These are phyloP conservation scores for Phytophthora hybrid DNA, from an alignment of 352 stramenopile genomes.

Conservation along the genomic window DNA sequence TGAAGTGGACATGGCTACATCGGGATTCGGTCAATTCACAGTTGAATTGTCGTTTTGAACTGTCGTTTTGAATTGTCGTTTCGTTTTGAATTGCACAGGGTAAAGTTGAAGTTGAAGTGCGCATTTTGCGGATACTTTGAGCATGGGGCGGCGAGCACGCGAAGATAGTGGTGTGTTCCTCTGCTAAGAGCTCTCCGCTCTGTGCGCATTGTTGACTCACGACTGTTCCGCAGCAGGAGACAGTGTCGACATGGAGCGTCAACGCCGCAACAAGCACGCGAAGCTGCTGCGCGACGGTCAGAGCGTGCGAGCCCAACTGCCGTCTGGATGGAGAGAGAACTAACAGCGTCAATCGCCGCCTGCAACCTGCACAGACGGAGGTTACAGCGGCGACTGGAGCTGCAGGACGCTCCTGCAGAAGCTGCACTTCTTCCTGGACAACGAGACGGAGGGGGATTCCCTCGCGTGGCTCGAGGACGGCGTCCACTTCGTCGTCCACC, in stretches of 20 bases:
- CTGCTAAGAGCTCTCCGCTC: background rate
- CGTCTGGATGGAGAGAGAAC: background rate
- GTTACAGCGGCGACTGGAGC: slow-evolving; percentile 18
- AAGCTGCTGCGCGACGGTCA: slow-evolving; percentile 29
- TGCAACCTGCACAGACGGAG: slow-evolving; percentile 9
- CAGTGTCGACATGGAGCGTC: background rate
- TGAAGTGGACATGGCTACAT: background rate
- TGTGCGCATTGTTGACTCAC: background rate
- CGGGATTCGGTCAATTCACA: background rate
- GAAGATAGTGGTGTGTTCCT: slow-evolving; percentile 26
- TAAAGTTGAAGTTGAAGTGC: slow-evolving; percentile 35
- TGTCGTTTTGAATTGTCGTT: background rate
- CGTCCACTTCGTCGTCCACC: slow-evolving; percentile 25
- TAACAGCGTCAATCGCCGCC: background rate
- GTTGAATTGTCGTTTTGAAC: slow-evolving; percentile 12
- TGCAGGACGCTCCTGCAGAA: slow-evolving; percentile 32
- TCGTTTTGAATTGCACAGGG: background rate
- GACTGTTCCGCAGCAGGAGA: slow-evolving; percentile 1
- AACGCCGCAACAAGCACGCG: slow-evolving; percentile 20
- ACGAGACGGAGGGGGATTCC: slow-evolving; percentile 12
- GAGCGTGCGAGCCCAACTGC: background rate
- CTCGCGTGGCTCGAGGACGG: slow-evolving; percentile 34
- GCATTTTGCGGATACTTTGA: slow-evolving; percentile 13
- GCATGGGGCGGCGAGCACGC: slow-evolving; percentile 33
- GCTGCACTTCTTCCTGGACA: slow-evolving; percentile 32